Conservation (phyloP, 2,329 filamentous ascomycete species). For the Alternaria longipes region DNA sequence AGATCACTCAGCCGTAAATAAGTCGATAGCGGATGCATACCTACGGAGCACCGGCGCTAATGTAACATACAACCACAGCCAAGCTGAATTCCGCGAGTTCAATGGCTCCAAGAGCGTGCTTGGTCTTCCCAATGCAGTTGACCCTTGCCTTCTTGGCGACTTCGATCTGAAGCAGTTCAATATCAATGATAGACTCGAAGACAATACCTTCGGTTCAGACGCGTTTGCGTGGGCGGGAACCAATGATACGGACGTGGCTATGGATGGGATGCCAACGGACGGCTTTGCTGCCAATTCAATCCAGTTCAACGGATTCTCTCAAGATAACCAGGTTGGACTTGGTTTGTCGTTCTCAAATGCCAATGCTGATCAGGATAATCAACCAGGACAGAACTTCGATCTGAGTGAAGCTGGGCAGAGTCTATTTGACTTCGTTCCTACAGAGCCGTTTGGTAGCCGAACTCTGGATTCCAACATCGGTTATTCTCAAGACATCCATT, state of each 20-base stretch:
- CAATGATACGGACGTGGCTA: background rate
- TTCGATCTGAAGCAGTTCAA: slow-evolving; percentile 9
- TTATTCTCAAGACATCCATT: background rate
- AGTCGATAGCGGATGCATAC: slow-evolving; percentile 4
- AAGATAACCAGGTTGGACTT: background rate
- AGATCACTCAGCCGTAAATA: background rate
- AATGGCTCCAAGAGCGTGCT: slow-evolving; percentile 14
- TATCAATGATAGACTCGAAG: background rate
- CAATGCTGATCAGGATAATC: background rate
- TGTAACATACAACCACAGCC: slow-evolving; percentile 4
- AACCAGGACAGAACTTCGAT: background rate
- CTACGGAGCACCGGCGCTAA: slow-evolving; percentile 6
- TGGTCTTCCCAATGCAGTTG: slow-evolving; percentile 13
- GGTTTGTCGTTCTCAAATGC: background rate
- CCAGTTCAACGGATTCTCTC: background rate
- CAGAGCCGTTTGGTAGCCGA: background rate
- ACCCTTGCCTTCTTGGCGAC: slow-evolving; percentile 8
- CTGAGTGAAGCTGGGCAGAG: background rate
- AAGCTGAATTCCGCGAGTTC: slow-evolving; percentile 11
- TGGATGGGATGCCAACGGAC: background rate
- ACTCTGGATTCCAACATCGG: background rate
- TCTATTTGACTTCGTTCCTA: background rate
- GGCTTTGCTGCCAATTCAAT: background rate
- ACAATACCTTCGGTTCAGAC: slow-evolving; percentile 3
- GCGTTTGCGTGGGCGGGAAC: background rate